Conservation (phyloP, 2,329 filamentous ascomycete genomes). For the Colletotrichum tamarilloi region DNA sequence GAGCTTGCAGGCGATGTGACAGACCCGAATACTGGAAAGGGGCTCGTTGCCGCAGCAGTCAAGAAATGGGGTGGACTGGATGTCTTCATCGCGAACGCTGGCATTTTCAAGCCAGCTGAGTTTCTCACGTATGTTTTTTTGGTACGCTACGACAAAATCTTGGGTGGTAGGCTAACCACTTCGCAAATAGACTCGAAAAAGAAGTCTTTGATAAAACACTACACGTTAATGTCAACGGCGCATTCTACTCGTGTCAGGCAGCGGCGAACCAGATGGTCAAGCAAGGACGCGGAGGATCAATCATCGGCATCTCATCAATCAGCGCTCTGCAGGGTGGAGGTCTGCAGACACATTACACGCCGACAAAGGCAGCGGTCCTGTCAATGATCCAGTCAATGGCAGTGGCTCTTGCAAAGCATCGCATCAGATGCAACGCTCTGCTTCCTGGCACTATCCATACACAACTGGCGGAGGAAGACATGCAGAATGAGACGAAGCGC, state of each 20-base stretch:
- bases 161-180: neutral
- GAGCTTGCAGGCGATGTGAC: conserved; percentile 73
- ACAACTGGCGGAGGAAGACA: conserved; percentile 75
- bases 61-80: conserved; percentile 59
- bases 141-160: neutral
- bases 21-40: conserved; percentile 68
- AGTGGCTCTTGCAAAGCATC: conserved; percentile 72
- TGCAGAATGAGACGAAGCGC: conserved; percentile 72
- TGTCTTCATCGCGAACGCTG: conserved; percentile 46
- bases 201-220: conserved; percentile 70
- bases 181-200: conserved; percentile 59
- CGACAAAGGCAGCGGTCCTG: conserved; percentile 76
- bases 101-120: conserved; percentile 24
- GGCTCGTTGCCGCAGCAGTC: conserved; percentile 48
- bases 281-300: conserved; percentile 65
- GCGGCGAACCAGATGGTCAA: conserved; percentile 63
- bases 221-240: conserved; percentile 75
- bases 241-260: conserved; percentile 78
- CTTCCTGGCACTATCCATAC: conserved; percentile 78
- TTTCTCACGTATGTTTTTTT: conserved; percentile 19
- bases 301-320: conserved; percentile 75
- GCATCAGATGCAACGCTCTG: conserved; percentile 76
- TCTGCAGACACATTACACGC: conserved; percentile 77
- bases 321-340: conserved; percentile 73
- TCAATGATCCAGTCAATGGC: conserved; percentile 77